Base-by-base conservation (phyloP, 805 yeast genomes). In the Saccharomycopsis sp. region DNA sequence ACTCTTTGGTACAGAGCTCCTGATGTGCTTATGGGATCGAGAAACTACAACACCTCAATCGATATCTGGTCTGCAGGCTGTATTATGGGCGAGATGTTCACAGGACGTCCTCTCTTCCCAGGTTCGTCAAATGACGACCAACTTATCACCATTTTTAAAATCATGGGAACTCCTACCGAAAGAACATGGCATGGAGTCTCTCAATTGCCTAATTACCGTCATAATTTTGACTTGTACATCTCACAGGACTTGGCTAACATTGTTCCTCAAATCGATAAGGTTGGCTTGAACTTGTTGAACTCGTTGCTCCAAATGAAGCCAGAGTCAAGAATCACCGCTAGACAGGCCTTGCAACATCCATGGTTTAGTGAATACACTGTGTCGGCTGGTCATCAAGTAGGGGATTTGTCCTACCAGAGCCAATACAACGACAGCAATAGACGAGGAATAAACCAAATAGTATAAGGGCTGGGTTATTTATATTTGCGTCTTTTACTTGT, bases 31-130 rank as follows among this genome's bases (percentile, higher is more conserved):
- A 78, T 94, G 68, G 99, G 99, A 1, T 90, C 97, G 2, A 83
- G 97, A 66, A 93, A 96, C 58, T 94, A 94, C 73, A 88, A 97
- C 52, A 94, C 99, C 0, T 92, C 97, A 7, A 96, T 94, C 61
- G 99, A 94, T 70, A 89, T 94, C 75, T 94, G 99, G 99, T 90
- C 97, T 17, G 96, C 97, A 15, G 99, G 99, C 15, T 94, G 99
- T 73, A 94, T 94, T 57, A 81, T 94, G 70, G 98, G 97, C 2
- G 99, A 94, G 69, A 93, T 94, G 98, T 87, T 94, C 68, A 89
- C 97, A n/a, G 97, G 99, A 35, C 86, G 93, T 67, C 98, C 99
- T 0, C 76, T 94, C 55, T 94, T 94, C 72, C 97, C 98, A 20
- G 99, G 99, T 35, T 85, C 93, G 12, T 89, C 96, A 47, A 96